These are phyloP conservation scores for Leptosphaerulina australis DNA, from an alignment of 2,329 filamentous ascomycete species.

Conservation along the genomic window DNA sequence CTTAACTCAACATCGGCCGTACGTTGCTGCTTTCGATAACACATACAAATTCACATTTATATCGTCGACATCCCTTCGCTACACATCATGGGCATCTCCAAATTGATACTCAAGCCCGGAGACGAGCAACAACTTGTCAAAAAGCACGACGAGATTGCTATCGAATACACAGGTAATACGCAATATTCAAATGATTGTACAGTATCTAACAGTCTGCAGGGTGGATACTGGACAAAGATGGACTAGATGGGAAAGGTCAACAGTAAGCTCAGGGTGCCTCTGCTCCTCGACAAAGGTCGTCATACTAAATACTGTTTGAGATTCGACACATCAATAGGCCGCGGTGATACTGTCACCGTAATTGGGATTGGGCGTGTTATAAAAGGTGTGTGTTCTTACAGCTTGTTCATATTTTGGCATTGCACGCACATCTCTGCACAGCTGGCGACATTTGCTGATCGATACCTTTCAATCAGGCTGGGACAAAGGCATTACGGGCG, in stretches of 20 bases:
- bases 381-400: conserved; percentile 64
- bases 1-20: not conserved
- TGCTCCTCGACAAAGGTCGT: no score
- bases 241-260: conserved; percentile 68
- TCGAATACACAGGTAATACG: conserved; percentile 76
- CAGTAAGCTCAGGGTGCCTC: conserved; percentile 62
- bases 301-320: conserved; percentile 54
- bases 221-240: conserved; percentile 72
- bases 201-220: conserved; percentile 49
- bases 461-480: conserved; percentile 47
- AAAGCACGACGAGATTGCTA: conserved; percentile 75
- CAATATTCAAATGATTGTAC: not conserved
- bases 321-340: conserved; percentile 85
- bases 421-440: not conserved
- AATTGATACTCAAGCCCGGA: conserved; percentile 68
- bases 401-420: no score
- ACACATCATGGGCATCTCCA: conserved; percentile 65
- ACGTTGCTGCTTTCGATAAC: not conserved
- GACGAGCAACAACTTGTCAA: conserved; percentile 65
- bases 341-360: conserved; percentile 73
- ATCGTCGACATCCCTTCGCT: conserved; percentile 11
- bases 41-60: not conserved
- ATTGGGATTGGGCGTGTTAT: conserved; percentile 90
- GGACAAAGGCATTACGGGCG: conserved; percentile 70
- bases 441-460: not conserved